Conservation (phyloP, 371 early-diverging fungal species). For the Mortierella sp. region DNA sequence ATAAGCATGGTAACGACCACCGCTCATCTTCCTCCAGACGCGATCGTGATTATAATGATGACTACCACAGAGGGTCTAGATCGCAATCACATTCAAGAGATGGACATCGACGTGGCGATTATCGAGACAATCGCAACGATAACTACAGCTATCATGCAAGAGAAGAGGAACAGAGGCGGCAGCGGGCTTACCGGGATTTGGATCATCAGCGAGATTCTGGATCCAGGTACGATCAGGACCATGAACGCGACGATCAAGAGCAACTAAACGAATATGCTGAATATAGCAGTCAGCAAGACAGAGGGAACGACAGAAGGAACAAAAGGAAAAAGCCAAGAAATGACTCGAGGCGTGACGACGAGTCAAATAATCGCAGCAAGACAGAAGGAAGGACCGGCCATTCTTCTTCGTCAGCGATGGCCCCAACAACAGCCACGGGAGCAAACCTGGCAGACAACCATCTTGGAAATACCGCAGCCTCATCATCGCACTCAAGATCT, state of each 20-base stretch:
- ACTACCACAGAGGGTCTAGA: not conserved
- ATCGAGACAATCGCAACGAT: constrained; percentile 5
- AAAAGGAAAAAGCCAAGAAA: not conserved
- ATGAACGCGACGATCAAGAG: not conserved
- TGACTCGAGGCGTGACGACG: too few relatives aligned
- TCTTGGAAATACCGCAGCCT: too few relatives aligned
- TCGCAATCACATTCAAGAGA: not conserved
- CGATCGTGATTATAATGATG: not conserved
- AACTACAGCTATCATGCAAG: not conserved
- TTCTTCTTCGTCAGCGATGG: constrained; percentile 6
- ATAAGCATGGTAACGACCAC: not conserved
- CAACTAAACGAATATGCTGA: not conserved
- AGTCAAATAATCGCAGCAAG: not conserved
- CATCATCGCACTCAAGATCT: not conserved
- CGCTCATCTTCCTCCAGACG: not conserved
- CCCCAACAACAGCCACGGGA: constrained; percentile 22
- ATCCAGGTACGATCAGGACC: not conserved
- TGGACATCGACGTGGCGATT: not conserved
- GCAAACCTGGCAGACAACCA: not conserved
- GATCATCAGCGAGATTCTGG: not conserved
- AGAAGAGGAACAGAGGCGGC: not conserved
- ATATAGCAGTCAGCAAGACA: not conserved
- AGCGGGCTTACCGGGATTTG: not conserved
- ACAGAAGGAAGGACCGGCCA: not conserved
- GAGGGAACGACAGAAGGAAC: not conserved